These are phyloP conservation scores for Silene latifolia DNA, from an alignment of 148 eudicot species.

Conservation along the genomic window DNA sequence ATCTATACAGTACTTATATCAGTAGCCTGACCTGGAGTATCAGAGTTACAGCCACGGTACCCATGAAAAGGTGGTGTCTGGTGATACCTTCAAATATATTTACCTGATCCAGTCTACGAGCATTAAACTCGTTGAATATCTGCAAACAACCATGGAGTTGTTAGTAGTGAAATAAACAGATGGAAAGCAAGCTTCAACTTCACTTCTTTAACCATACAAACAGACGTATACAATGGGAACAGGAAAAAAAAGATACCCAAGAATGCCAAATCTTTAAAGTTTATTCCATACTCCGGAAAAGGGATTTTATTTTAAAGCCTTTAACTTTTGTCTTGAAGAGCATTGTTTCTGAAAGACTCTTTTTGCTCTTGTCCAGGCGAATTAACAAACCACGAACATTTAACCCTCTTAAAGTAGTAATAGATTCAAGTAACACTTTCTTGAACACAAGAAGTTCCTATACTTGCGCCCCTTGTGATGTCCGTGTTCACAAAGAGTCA, in stretches of 20 bases:
- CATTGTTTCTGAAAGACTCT: background rate
- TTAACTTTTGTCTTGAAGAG: background rate
- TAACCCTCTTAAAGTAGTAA: background rate
- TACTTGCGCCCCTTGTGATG: too few relatives aligned
- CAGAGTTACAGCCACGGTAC: constrained; percentile 58
- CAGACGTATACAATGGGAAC: background rate
- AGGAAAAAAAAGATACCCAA: background rate
- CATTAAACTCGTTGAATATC: constrained; percentile 90
- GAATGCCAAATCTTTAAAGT: background rate
- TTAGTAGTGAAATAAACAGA: background rate
- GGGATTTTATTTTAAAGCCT: background rate
- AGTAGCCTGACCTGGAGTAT: constrained; percentile 61
- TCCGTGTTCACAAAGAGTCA: too few relatives aligned
- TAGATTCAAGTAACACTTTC: too few relatives aligned
- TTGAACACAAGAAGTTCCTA: too few relatives aligned
- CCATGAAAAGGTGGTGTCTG: constrained; percentile 65
- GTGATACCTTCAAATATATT: constrained; percentile 79
- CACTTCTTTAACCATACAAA: background rate
- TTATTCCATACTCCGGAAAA: background rate
- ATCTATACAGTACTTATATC: background rate
- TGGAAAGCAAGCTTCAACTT: background rate
- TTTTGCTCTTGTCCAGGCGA: background rate
- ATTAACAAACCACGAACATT: background rate
- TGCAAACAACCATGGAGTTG: constrained; percentile 21
- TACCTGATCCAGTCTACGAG: constrained; percentile 82